phyloP scores from a whole-genome alignment of 371 early-diverging fungal genomes.

The Actinomortierella wolfii region DNA sequence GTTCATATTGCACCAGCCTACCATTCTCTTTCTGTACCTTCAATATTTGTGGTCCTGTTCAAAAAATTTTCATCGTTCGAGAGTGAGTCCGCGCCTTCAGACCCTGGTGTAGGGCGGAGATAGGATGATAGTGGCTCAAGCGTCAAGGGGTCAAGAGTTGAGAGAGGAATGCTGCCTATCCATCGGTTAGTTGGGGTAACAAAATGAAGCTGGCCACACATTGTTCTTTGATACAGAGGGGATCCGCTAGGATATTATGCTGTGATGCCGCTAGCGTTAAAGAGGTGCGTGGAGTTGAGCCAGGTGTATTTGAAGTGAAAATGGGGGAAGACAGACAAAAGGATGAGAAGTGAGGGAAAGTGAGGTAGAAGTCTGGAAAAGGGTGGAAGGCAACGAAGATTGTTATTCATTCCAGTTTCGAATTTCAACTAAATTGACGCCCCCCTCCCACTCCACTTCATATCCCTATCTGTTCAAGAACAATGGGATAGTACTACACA shows the following conservation, averaged over 20 bases:
- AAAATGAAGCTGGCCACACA: conserved; percentile 36
- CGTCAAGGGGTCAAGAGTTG: conserved; percentile 35
- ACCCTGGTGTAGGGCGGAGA: conserved; percentile 11
- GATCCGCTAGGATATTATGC: too few species aligned
- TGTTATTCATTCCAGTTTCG: too few species aligned
- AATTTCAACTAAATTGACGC: too few species aligned
- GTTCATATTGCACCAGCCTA: not conserved
- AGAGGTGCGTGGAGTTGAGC: not conserved
- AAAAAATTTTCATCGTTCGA: conserved; percentile 2
- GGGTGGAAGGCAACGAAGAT: not conserved
- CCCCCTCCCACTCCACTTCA: too few species aligned
- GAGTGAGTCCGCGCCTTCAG: not conserved
- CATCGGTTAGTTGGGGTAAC: conserved; percentile 43
- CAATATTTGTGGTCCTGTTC: conserved; percentile 31
- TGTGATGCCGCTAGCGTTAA: too few species aligned
- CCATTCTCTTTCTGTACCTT: conserved; percentile 9
- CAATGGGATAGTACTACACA: too few species aligned
- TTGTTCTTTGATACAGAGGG: too few species aligned
- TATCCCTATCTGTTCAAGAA: too few species aligned
- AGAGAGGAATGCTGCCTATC: conserved; percentile 40
- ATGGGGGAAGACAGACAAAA: not conserved
- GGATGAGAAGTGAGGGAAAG: not conserved
- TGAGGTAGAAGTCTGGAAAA: not conserved
- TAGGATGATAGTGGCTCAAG: conserved; percentile 39
- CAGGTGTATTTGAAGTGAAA: not conserved